Evolutionary conservation across 768 basidiomycete species (phyloP), one percentile per base, ranked within the genome.

Genomic region (Pulveroboletus frians): DNA sequence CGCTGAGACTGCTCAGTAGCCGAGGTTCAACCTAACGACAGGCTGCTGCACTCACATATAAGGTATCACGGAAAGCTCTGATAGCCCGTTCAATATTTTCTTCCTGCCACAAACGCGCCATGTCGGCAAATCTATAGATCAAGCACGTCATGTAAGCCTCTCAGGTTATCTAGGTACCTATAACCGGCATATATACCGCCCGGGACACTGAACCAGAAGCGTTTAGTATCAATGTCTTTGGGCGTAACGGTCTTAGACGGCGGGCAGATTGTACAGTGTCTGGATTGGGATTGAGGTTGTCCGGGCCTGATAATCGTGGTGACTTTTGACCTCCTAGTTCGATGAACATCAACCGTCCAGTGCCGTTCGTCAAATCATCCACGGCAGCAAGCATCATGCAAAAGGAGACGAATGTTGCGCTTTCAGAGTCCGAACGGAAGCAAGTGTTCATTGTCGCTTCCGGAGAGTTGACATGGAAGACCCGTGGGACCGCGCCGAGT

Each of bases 231-330:
- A n/a, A n/a, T n/a, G n/a, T n/a, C n/a, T n/a, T n/a, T n/a, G n/a
- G n/a, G n/a, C n/a, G n/a, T n/a, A n/a, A n/a, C n/a, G n/a, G n/a
- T n/a, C n/a, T n/a, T n/a, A n/a, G n/a, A n/a, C n/a, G n/a, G n/a
- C n/a, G n/a, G n/a, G n/a, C n/a, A n/a, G n/a, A n/a, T n/a, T n/a
- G n/a, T n/a, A n/a, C n/a, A n/a, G n/a, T n/a, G n/a, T 85, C 81
- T 7, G 85, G 81, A 59, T 80, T 83, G 4, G 83, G 82, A 66
- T 91, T 87, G 43, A 98, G 83, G 58, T 85, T 73, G 72, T 90
- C 88, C 34, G 97, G 78, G 73, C 95, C 89, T 51, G n/a, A n/a
- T n/a, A n/a, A 98, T 84, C 18, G 88, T 87, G 51, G 93, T 87
- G 62, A 89, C 80, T 69, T 95, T 67, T 88, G 85, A 7, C 84